phyloP scores from a whole-genome alignment of 768 basidiomycete genomes.

The Calocera viscosa region DNA sequence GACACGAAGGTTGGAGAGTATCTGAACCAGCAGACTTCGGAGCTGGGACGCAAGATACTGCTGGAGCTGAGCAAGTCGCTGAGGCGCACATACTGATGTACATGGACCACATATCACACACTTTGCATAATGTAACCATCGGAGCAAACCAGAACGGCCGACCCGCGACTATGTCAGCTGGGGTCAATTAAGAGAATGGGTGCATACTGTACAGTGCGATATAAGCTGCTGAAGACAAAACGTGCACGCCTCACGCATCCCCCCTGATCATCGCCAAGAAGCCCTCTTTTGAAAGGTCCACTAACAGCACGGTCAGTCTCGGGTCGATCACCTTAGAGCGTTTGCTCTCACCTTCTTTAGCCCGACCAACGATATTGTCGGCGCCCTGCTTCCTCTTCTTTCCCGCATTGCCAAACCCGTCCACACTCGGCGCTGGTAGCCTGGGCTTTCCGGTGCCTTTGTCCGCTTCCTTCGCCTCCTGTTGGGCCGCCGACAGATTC shows the following conservation, averaged over 20 bases:
- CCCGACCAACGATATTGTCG: conserved; percentile 41
- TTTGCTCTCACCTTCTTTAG: conserved; percentile 42
- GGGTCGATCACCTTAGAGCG: conserved; percentile 8
- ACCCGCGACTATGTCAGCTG: background rate
- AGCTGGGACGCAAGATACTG: background rate
- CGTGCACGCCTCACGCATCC: background rate
- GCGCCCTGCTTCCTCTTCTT: conserved; percentile 39
- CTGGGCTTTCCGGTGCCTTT: conserved; percentile 65
- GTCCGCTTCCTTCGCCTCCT: conserved; percentile 45
- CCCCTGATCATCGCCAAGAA: conserved; percentile 63
- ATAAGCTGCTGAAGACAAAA: background rate
- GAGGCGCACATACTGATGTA: background rate
- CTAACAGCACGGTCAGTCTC: conserved; percentile 26
- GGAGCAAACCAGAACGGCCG: background rate
- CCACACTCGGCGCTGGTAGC: conserved; percentile 49
- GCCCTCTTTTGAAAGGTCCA: conserved; percentile 50
- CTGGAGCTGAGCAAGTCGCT: background rate
- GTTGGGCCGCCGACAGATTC: conserved; percentile 37
- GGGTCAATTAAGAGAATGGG: background rate
- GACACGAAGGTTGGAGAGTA: background rate
- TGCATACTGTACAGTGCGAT: background rate
- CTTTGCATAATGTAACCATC: conserved; percentile 5
- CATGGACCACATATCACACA: background rate
- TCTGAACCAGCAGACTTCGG: background rate
- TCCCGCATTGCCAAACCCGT: conserved; percentile 35